phyloP scores from a whole-genome alignment of 1,139 yeast species.

The Yamadazyma siamensis region DNA sequence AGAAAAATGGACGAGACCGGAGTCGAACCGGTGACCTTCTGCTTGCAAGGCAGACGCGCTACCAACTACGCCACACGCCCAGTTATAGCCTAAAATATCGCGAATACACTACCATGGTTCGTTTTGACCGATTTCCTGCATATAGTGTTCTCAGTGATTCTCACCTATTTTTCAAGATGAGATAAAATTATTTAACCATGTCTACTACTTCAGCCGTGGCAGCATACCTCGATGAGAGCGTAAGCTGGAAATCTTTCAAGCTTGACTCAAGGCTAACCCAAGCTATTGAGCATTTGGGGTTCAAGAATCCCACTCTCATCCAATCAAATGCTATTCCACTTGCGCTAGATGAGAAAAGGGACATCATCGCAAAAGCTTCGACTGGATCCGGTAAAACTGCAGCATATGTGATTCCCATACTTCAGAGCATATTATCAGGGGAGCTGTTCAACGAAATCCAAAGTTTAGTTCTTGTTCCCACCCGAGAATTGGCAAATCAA shows the following conservation, averaged over 20 bases:
- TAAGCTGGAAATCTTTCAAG: constrained; percentile 67
- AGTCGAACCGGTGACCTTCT: constrained; percentile 65
- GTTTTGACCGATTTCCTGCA: constrained; percentile 1
- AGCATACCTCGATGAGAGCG: constrained; percentile 66
- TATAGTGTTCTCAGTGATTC: neutral
- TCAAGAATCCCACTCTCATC: constrained; percentile 80
- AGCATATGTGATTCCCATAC: constrained; percentile 76
- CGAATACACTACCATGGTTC: neutral
- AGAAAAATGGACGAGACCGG: constrained; percentile 64
- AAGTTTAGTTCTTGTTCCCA: constrained; percentile 75
- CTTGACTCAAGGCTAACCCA: constrained; percentile 81
- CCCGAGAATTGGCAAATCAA: constrained; percentile 83
- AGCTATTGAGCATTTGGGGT: constrained; percentile 80
- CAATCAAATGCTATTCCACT: constrained; percentile 92
- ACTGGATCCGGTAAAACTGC: constrained; percentile 93
- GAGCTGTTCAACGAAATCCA: constrained; percentile 29
- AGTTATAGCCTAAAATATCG: neutral
- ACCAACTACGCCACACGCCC: constrained; percentile 76
- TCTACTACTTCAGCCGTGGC: constrained; percentile 47
- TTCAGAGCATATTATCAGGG: constrained; percentile 58
- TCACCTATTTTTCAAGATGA: constrained; percentile 4
- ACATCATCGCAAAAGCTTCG: constrained; percentile 81
- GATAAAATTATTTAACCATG: constrained; percentile 7
- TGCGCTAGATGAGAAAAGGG: constrained; percentile 82
- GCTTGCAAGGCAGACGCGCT: constrained; percentile 71